Percentiles rank a stretch among this genome's conserved stretches.
phyloP scores from a whole-genome alignment of 192 early-diverging fungal species.

The Gonapodya prolifera region DNA sequence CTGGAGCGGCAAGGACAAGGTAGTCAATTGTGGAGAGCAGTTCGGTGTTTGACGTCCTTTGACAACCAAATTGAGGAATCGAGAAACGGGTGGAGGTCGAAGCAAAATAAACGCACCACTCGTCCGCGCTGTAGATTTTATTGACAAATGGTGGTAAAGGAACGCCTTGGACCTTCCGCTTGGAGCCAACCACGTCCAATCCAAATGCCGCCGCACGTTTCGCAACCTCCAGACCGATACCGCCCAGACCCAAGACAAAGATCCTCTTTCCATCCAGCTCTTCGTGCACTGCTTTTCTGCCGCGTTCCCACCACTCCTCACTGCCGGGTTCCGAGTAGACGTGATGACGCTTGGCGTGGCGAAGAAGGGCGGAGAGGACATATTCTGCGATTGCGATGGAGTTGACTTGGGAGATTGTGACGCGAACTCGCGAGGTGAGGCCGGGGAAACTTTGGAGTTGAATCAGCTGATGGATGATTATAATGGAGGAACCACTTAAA shows the following conservation, averaged over 20 bases:
- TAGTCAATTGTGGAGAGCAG: neutral
- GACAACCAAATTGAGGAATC: too few relatives aligned
- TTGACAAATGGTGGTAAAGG: neutral
- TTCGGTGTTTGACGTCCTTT: neutral
- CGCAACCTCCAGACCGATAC: constrained; percentile 3
- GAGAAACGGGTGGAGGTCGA: too few relatives aligned
- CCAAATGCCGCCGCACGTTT: neutral
- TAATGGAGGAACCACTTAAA: neutral
- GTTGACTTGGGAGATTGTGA: neutral
- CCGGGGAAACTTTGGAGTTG: neutral
- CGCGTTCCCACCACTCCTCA: neutral
- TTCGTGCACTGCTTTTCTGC: neutral
- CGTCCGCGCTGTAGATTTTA: neutral
- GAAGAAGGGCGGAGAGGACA: neutral
- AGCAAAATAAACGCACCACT: neutral
- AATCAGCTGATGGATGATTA: neutral
- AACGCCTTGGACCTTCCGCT: neutral
- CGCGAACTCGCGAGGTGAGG: neutral
- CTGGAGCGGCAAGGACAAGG: neutral
- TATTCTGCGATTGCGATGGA: neutral
- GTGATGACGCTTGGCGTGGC: neutral
- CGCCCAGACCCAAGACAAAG: neutral
- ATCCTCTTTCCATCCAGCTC: neutral
- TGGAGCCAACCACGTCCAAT: neutral
- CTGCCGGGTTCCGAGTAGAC: neutral